A percentile compares a stretch with the other conserved stretches of the same genome.
These are phyloP conservation scores for Ploettnerulaceae sp. DNA, from an alignment of 2,329 filamentous ascomycete genomes.

Conservation along the genomic window DNA sequence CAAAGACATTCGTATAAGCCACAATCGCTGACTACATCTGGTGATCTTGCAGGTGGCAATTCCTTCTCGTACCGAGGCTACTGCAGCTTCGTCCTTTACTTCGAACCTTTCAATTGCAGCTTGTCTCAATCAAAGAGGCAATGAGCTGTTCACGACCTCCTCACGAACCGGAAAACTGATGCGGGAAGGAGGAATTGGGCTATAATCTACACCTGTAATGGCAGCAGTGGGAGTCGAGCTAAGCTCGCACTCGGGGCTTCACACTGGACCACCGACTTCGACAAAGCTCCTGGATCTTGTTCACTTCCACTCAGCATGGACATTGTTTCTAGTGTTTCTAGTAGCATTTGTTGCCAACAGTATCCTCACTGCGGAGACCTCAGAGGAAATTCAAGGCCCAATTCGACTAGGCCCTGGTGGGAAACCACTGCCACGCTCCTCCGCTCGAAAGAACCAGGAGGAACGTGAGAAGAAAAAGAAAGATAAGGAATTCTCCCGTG, in stretches of 20 bases:
- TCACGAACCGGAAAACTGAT: constrained; percentile 27
- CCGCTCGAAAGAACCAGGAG: constrained; percentile 40
- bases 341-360: constrained; percentile 57
- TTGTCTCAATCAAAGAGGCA: constrained; percentile 25
- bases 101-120: constrained; percentile 15
- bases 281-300: constrained; percentile 26
- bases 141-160: constrained; percentile 29
- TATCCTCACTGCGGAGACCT: constrained; percentile 45
- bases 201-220: constrained; percentile 30
- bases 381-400: constrained; percentile 32
- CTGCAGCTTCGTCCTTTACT: constrained; percentile 20
- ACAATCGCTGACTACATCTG: constrained; percentile 25
- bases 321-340: constrained; percentile 60
- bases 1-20: constrained; percentile 22
- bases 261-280: constrained; percentile 13
- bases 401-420: constrained; percentile 73
- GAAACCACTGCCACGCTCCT: constrained; percentile 64
- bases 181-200: constrained; percentile 28
- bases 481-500: constrained; percentile 53
- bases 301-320: constrained; percentile 52
- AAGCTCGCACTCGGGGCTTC: constrained; percentile 18
- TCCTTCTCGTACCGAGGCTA: constrained; percentile 18
- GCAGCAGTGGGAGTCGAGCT: constrained; percentile 26
- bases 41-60: constrained; percentile 29
- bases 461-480: constrained; percentile 39